A percentile compares a stretch with the other conserved stretches of the same genome.
Evolutionary conservation across 352 stramenopile species (phyloP).

Genomic region (Hyaloperonospora brassicae): DNA sequence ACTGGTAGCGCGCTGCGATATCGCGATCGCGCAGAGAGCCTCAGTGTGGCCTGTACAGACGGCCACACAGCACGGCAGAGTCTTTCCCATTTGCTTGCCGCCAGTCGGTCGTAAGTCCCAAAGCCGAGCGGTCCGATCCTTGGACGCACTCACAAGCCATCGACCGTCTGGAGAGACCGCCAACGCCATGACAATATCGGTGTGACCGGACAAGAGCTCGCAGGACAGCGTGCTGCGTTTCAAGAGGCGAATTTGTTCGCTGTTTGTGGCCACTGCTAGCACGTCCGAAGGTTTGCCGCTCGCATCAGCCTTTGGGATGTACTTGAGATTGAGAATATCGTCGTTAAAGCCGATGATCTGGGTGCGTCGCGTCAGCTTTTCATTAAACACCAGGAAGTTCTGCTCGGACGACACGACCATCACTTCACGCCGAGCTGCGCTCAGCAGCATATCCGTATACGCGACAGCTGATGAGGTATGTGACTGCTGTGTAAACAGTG

Average conservation of each 20-base stretch:
- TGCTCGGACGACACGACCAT: constrained; percentile 77
- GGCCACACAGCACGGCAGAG: constrained; percentile 65
- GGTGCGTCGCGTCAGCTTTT: constrained; percentile 50
- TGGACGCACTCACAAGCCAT: constrained; percentile 91
- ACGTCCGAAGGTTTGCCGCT: constrained; percentile 43
- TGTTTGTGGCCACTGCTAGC: constrained; percentile 95
- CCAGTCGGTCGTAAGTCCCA: constrained; percentile 73
- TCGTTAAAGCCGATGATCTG: constrained; percentile 94
- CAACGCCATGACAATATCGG: constrained; percentile 94
- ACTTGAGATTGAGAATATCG: constrained; percentile 96
- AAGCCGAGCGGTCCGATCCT: constrained; percentile 89
- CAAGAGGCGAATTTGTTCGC: constrained; percentile 91
- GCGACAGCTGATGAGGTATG: constrained; percentile 32
- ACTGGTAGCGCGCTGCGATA: constrained; percentile 82
- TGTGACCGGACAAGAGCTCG: constrained; percentile 93
- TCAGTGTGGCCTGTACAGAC: constrained; percentile 92
- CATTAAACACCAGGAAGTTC: constrained; percentile 82
- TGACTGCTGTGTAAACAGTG: constrained; percentile 38
- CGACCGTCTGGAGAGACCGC: constrained; percentile 83
- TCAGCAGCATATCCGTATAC: constrained; percentile 53
- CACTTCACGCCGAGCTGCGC: constrained; percentile 47
- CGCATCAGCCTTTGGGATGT: constrained; percentile 68
- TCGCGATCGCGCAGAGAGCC: constrained; percentile 86
- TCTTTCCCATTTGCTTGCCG: constrained; percentile 27
- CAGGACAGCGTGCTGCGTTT: constrained; percentile 88